phyloP scores from a whole-genome alignment of 2,329 filamentous ascomycete species.

The Xylaria sp. region DNA sequence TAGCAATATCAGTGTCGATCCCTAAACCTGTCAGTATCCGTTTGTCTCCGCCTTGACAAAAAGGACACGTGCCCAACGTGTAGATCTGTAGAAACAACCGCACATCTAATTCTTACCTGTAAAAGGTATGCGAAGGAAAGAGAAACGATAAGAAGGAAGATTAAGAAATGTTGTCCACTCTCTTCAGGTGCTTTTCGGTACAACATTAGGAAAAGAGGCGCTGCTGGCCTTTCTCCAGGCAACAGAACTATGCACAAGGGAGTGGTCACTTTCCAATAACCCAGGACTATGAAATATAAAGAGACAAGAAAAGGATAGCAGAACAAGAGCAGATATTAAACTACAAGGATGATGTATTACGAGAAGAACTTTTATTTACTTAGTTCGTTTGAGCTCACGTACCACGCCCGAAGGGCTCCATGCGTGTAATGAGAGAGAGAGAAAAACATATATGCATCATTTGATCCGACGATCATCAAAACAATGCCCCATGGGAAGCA shows the following conservation, averaged over 20 bases:
- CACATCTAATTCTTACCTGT: background rate
- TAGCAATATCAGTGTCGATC: too few relatives aligned
- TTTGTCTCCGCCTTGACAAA: background rate
- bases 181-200: conserved; percentile 23
- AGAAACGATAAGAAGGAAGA: background rate
- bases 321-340: background rate
- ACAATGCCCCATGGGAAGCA: conserved; percentile 10
- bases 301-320: conserved; percentile 11
- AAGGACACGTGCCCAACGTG: background rate
- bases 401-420: conserved; percentile 1
- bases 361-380: background rate
- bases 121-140: background rate
- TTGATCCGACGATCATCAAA: conserved; percentile 7
- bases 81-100: background rate
- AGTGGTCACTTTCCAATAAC: conserved; percentile 18
- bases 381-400: background rate
- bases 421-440: background rate
- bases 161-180: background rate
- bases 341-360: background rate
- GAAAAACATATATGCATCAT: conserved; percentile 13
- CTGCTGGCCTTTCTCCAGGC: conserved; percentile 21
- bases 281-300: conserved; percentile 7
- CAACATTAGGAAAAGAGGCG: conserved; percentile 20
- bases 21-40: too few relatives aligned
- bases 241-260: conserved; percentile 15